Evolutionary conservation across 306 rosid species (phyloP).

Genomic region (cucumber (Cucumis sativus)): DNA sequence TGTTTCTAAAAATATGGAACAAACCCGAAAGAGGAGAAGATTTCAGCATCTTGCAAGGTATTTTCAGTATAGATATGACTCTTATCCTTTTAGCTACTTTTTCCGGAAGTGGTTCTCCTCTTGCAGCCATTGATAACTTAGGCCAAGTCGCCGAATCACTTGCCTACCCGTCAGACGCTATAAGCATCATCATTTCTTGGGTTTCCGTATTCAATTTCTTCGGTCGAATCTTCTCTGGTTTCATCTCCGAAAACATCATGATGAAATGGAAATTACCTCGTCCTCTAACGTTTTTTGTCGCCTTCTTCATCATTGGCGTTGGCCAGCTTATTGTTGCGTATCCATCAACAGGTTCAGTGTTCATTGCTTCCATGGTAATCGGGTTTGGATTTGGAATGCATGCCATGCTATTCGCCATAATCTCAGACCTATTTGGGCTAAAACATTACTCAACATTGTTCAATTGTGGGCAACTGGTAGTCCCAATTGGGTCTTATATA

Average conservation of each 20-base stretch:
- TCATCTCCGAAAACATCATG: not conserved
- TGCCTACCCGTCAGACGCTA: not conserved
- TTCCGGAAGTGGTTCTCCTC: not conserved
- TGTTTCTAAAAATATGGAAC: too few species aligned
- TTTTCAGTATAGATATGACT: not conserved
- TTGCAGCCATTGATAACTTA: not conserved
- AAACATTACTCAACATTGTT: not conserved
- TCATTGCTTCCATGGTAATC: constrained; percentile 7
- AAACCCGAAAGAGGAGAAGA: not conserved
- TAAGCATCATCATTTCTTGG: not conserved
- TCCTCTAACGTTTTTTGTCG: not conserved
- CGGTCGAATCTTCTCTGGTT: not conserved
- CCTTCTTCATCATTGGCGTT: not conserved
- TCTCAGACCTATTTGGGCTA: not conserved
- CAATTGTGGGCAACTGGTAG: not conserved
- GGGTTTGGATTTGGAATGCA: constrained; percentile 13
- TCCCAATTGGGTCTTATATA: not conserved
- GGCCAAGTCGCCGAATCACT: not conserved
- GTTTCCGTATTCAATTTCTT: not conserved
- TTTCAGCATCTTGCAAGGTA: not conserved
- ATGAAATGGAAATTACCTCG: not conserved
- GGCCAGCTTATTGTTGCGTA: not conserved
- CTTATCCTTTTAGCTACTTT: not conserved
- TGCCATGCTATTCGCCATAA: not conserved
- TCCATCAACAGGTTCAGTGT: not conserved